Evolutionary conservation across 352 stramenopile genomes (phyloP).

Genomic region (Sclerospora graminicola): DNA sequence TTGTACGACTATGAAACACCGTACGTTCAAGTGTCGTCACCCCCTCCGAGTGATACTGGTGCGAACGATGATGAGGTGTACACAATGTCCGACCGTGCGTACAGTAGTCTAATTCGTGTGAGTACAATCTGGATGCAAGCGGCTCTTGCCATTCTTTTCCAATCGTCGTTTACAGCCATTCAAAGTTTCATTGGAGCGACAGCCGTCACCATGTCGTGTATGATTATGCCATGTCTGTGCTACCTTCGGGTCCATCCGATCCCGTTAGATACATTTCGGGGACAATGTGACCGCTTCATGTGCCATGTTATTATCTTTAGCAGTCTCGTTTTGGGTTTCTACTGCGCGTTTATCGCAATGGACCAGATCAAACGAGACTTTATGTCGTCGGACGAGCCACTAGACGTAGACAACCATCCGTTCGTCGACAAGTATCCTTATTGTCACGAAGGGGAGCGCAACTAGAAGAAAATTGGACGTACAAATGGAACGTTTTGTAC

Average conservation of each 20-base stretch:
- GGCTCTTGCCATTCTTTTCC: conserved; percentile 51
- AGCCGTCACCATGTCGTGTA: conserved; percentile 52
- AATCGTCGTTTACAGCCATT: conserved; percentile 62
- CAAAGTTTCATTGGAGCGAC: conserved; percentile 58
- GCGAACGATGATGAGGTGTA: conserved; percentile 14
- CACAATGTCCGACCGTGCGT: conserved; percentile 33
- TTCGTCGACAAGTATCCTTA: conserved; percentile 39
- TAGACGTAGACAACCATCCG: conserved; percentile 1
- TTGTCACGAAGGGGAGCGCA: conserved; percentile 50
- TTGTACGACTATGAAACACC: conserved; percentile 34
- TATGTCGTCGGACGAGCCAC: conserved; percentile 11
- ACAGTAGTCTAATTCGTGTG: conserved; percentile 39
- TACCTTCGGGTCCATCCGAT: conserved; percentile 63
- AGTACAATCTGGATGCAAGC: conserved; percentile 33
- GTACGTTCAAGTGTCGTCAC: conserved; percentile 35
- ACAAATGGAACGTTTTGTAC: not conserved
- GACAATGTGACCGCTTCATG: conserved; percentile 35
- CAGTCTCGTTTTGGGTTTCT: conserved; percentile 39
- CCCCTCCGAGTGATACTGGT: conserved; percentile 11
- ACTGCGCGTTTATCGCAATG: conserved; percentile 38
- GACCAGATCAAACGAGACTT: conserved; percentile 44
- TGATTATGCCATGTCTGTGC: conserved; percentile 72
- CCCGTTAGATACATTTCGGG: conserved; percentile 29
- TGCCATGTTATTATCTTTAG: no score
- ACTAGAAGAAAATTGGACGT: conserved; percentile 24